Evolutionary conservation across 2,329 filamentous ascomycete genomes (phyloP), one percentile per base, ranked within the genome.

Genomic region (Hypoxylon sp.): DNA sequence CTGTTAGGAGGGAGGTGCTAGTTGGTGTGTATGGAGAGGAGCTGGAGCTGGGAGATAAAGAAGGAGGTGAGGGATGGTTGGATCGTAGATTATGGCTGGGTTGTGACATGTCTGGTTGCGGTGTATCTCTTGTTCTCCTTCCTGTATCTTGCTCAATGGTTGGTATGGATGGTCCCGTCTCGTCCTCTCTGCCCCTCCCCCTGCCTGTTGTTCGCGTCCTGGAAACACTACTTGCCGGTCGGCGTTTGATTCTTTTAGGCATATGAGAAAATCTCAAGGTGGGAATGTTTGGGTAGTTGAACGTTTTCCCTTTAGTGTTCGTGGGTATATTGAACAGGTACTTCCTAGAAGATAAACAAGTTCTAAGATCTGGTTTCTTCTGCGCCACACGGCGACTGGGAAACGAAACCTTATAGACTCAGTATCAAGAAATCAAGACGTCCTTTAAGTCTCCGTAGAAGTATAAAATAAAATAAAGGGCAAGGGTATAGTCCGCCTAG

Each of bases 21-120:
- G 28, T 36, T 10, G 32, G 50, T 17, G 61, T 45, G 9, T 48
- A 48, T 43, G 43, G 5, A 13, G 61, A 49, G 5, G 48, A 28
- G 5, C 21, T 14, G 11, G 49, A 55, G 23, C 14, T 45, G 13
- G 49, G 19, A 14, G 28, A n/a, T 41, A 38, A 7, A 1, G 14
- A 21, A 2, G 32, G 13, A n/a, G 36, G 23, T 7, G 50, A 3
- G 17, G 17, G 34, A n/a, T 30, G 41, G 23, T 53, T 17, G 23
- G 41, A 32, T 21, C 11, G 5, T 41, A 28, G 21, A 25, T 4
- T 25, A 3, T n/a, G n/a, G 45, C 14, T 25, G 34, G 30, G 19
- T 36, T 49, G n/a, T 21, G 21, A 25, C 7, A 19, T 10, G 3
- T 23, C 10, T n/a, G 30, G 32, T 30, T 32, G 34, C 36, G 1